Evolutionary conservation across 2,329 filamentous ascomycete genomes (phyloP).

Genomic region (Calonectria multiphialidica): DNA sequence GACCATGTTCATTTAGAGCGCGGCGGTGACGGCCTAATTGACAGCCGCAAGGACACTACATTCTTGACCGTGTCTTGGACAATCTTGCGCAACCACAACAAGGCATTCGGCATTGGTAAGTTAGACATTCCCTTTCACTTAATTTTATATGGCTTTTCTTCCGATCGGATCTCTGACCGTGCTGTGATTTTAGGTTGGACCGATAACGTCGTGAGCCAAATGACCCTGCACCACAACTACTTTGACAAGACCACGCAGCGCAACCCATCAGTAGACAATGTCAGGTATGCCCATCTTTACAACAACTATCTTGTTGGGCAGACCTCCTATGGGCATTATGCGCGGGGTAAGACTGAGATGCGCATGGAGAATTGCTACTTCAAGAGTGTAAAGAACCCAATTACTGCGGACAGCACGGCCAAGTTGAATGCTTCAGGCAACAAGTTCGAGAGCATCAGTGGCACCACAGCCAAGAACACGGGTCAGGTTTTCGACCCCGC

Average conservation of each 20-base stretch:
- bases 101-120: constrained; percentile 43
- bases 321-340: constrained; percentile 42
- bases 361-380: constrained; percentile 44
- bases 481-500: constrained; percentile 20
- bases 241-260: constrained; percentile 41
- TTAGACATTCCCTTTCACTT: not conserved
- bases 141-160: not conserved
- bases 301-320: constrained; percentile 42
- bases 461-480: constrained; percentile 15
- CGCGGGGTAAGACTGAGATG: constrained; percentile 38
- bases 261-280: constrained; percentile 42
- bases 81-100: constrained; percentile 41
- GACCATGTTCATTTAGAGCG: constrained; percentile 41
- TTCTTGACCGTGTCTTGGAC: constrained; percentile 42
- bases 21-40: constrained; percentile 40
- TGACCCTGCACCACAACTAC: constrained; percentile 42
- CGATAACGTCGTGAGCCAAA: constrained; percentile 38
- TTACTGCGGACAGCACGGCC: constrained; percentile 23
- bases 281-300: constrained; percentile 42
- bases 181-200: constrained; percentile 35
- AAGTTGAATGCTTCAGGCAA: constrained; percentile 26
- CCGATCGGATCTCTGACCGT: not conserved
- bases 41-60: constrained; percentile 43
- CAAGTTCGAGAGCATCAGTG: constrained; percentile 22
- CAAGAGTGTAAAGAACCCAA: constrained; percentile 36